Conservation (phyloP, 2,329 filamentous ascomycete genomes). For the Immersiporthe knoxdaviesiana region DNA sequence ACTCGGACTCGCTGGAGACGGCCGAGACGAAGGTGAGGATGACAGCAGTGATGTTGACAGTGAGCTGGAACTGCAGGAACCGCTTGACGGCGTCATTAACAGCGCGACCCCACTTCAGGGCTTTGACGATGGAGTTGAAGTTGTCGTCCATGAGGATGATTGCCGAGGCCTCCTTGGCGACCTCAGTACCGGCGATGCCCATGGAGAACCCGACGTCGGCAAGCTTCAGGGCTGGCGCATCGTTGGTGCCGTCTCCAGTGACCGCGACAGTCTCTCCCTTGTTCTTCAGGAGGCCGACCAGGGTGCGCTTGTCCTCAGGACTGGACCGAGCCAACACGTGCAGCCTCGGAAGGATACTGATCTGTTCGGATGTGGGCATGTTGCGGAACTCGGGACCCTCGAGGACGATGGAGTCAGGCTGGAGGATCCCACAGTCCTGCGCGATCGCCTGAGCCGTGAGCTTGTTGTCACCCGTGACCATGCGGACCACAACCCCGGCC, state of each 20-base stretch:
- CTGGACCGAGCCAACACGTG: slow-evolving; percentile 76
- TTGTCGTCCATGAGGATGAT: slow-evolving; percentile 71
- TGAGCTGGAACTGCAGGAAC: slow-evolving; percentile 77
- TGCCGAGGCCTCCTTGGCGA: slow-evolving; percentile 70
- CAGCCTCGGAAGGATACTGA: slow-evolving; percentile 68
- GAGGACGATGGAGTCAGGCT: slow-evolving; percentile 69
- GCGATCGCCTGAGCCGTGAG: slow-evolving; percentile 80
- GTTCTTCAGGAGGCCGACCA: slow-evolving; percentile 73
- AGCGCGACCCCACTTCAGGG: slow-evolving; percentile 70
- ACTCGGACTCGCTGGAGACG: slow-evolving; percentile 69
- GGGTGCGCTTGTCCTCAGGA: slow-evolving; percentile 75
- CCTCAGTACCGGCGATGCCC: slow-evolving; percentile 69
- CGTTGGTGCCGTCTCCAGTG: slow-evolving; percentile 73
- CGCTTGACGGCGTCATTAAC: slow-evolving; percentile 79
- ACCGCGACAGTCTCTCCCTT: slow-evolving; percentile 79
- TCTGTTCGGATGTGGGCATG: slow-evolving; percentile 66
- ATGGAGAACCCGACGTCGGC: slow-evolving; percentile 71
- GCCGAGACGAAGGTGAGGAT: slow-evolving; percentile 85
- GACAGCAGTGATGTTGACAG: slow-evolving; percentile 91
- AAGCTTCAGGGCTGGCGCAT: slow-evolving; percentile 66
- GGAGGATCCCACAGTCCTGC: slow-evolving; percentile 75
- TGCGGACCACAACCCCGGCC: slow-evolving; percentile 78
- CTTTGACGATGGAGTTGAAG: slow-evolving; percentile 68
- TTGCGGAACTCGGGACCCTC: slow-evolving; percentile 80
- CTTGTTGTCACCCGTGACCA: slow-evolving; percentile 86